Evolutionary conservation across 805 yeast genomes (phyloP).

Genomic region (Monosporozyma aerobia): DNA sequence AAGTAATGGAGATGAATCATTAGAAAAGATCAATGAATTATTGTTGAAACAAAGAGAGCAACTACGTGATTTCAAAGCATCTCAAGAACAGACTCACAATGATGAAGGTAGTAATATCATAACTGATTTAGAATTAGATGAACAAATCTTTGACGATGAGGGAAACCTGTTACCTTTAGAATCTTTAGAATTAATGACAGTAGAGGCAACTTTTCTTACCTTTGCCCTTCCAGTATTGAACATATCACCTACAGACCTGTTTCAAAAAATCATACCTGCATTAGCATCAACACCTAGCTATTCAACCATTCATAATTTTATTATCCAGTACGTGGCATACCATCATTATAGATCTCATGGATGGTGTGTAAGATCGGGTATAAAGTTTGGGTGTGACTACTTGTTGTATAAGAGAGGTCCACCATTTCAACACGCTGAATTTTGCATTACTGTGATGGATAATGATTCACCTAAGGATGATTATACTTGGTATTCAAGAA

Average conservation of each 20-base stretch:
- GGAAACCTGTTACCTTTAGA: constrained; percentile 24
- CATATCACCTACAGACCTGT: constrained; percentile 18
- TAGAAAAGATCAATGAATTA: constrained; percentile 22
- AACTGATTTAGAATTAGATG: constrained; percentile 16
- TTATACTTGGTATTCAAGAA: constrained; percentile 58
- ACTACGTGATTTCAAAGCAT: constrained; percentile 26
- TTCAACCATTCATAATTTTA: constrained; percentile 32
- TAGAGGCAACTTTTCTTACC: constrained; percentile 63
- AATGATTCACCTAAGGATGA: constrained; percentile 16
- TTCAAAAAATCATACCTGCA: constrained; percentile 13
- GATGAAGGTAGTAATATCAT: constrained; percentile 3
- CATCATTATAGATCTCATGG: constrained; percentile 83
- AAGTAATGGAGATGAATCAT: constrained; percentile 19
- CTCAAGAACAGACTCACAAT: constrained; percentile 11
- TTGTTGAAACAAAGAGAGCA: constrained; percentile 27
- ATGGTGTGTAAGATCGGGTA: constrained; percentile 90
- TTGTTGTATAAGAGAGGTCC: constrained; percentile 85
- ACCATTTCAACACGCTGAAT: constrained; percentile 91
- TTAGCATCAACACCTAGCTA: background rate
- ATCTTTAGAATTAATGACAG: constrained; percentile 58
- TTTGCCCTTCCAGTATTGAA: constrained; percentile 45
- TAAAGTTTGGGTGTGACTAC: constrained; percentile 85
- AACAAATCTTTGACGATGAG: constrained; percentile 26
- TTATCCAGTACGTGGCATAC: constrained; percentile 60
- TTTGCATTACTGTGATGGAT: constrained; percentile 42